These are phyloP conservation scores for Ustilago esculenta DNA, from an alignment of 1,284 basidiomycete genomes.

Conservation along the genomic window DNA sequence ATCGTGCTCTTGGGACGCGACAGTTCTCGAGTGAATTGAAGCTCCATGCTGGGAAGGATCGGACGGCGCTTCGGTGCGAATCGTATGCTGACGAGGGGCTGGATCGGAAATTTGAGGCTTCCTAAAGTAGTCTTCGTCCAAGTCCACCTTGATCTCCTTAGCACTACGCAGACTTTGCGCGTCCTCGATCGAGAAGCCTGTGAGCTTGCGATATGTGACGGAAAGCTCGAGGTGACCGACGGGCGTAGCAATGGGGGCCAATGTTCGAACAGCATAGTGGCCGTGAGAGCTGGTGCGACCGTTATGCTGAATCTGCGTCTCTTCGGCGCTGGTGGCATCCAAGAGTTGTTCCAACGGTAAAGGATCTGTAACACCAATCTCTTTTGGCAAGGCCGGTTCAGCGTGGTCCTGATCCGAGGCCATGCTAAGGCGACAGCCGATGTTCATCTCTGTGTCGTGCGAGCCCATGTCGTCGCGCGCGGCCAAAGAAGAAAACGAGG, in stretches of 20 bases:
- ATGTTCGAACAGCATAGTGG: conserved; percentile 19
- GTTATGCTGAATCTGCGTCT: neutral
- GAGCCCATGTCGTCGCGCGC: conserved; percentile 23
- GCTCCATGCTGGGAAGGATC: neutral
- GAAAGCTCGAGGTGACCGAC: conserved; percentile 39
- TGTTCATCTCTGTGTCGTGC: conserved; percentile 42
- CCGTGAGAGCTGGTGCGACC: neutral
- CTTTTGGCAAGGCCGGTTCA: neutral
- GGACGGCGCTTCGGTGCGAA: neutral
- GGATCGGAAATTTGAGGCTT: conserved; percentile 7
- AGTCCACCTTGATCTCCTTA: conserved; percentile 32
- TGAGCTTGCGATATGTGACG: conserved; percentile 45
- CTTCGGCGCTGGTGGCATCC: neutral
- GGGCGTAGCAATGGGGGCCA: conserved; percentile 28
- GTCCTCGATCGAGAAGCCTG: conserved; percentile 46
- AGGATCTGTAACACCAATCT: conserved; percentile 7
- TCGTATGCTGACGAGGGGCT: neutral
- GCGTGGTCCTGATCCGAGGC: neutral
- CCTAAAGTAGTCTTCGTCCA: conserved; percentile 58
- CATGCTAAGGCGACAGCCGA: conserved; percentile 52
- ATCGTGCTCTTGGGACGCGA: neutral
- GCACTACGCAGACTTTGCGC: conserved; percentile 18
- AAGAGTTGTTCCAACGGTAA: conserved; percentile 7
- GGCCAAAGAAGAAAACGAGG: conserved; percentile 14
- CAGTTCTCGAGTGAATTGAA: neutral